Conservation (phyloP, 495 filamentous ascomycete species). For the Penicillium longicatenatum region DNA sequence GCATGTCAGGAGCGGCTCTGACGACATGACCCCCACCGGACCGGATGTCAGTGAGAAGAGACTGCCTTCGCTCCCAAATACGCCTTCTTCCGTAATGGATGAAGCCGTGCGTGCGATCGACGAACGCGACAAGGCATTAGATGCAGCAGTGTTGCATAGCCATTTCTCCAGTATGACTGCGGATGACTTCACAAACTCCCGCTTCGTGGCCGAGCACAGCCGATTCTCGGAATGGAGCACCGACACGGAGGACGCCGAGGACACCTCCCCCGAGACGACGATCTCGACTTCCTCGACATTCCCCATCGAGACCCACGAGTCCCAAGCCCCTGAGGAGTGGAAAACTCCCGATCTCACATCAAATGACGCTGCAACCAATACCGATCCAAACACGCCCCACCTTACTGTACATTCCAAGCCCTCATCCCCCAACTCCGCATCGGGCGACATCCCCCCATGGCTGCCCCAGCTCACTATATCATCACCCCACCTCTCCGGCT, state of each 20-base stretch:
- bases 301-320: slow-evolving; percentile 24
- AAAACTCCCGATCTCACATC: slow-evolving; percentile 31
- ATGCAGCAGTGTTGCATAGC: slow-evolving; percentile 38
- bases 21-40: slow-evolving; percentile 34
- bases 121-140: slow-evolving; percentile 35
- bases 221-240: slow-evolving; percentile 54
- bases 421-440: slow-evolving; percentile 37
- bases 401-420: slow-evolving; percentile 38
- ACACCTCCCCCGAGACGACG: slow-evolving; percentile 43
- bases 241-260: slow-evolving; percentile 34
- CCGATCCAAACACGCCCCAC: slow-evolving; percentile 44
- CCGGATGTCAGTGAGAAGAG: slow-evolving; percentile 39
- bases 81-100: slow-evolving; percentile 51
- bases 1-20: slow-evolving; percentile 6
- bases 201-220: slow-evolving; percentile 35
- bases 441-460: slow-evolving; percentile 33
- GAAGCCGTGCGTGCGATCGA: slow-evolving; percentile 48
- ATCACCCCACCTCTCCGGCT: slow-evolving; percentile 31
- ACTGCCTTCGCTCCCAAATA: slow-evolving; percentile 49
- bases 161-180: slow-evolving; percentile 48
- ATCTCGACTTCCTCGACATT: slow-evolving; percentile 34
- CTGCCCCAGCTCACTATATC: slow-evolving; percentile 37
- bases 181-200: slow-evolving; percentile 32
- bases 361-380: slow-evolving; percentile 26
- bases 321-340: slow-evolving; percentile 26